phyloP scores from a whole-genome alignment of 805 yeast genomes.

The Maudiozyma turicensis region DNA sequence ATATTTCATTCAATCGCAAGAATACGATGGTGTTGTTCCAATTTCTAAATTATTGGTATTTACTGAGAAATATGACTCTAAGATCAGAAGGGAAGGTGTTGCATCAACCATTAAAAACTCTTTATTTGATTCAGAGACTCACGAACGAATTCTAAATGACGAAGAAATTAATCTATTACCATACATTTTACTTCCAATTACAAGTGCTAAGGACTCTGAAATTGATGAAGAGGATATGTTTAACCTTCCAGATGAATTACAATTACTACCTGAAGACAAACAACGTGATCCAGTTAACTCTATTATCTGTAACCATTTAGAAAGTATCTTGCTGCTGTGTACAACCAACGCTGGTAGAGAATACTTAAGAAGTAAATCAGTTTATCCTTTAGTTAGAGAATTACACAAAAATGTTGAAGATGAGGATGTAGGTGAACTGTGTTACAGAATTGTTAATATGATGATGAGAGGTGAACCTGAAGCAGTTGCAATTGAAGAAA shows the following conservation, averaged over 20 bases:
- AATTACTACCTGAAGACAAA: constrained; percentile 66
- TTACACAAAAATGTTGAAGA: constrained; percentile 52
- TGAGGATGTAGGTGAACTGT: constrained; percentile 49
- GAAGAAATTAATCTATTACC: constrained; percentile 67
- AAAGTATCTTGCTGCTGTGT: constrained; percentile 68
- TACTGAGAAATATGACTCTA: constrained; percentile 70
- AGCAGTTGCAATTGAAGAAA: constrained; percentile 37
- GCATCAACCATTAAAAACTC: constrained; percentile 89
- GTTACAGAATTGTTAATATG: constrained; percentile 82
- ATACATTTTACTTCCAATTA: constrained; percentile 70
- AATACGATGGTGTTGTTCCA: constrained; percentile 69
- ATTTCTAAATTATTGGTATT: constrained; percentile 72
- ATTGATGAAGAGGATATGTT: constrained; percentile 78
- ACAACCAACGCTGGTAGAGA: constrained; percentile 70
- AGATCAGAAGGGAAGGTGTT: constrained; percentile 81
- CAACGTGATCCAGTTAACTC: constrained; percentile 61
- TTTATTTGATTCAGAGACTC: constrained; percentile 68
- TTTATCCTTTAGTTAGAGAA: constrained; percentile 80
- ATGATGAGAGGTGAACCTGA: constrained; percentile 81
- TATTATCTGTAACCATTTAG: constrained; percentile 64
- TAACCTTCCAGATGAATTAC: constrained; percentile 81
- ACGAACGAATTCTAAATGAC: constrained; percentile 48
- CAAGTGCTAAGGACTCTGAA: constrained; percentile 60
- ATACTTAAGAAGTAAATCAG: constrained; percentile 65
- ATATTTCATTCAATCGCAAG: constrained; percentile 64